These are phyloP conservation scores for Pseudisothecium myosuroides DNA, from an alignment of 225 moss, liverwort and hornwort genomes.

Conservation along the genomic window DNA sequence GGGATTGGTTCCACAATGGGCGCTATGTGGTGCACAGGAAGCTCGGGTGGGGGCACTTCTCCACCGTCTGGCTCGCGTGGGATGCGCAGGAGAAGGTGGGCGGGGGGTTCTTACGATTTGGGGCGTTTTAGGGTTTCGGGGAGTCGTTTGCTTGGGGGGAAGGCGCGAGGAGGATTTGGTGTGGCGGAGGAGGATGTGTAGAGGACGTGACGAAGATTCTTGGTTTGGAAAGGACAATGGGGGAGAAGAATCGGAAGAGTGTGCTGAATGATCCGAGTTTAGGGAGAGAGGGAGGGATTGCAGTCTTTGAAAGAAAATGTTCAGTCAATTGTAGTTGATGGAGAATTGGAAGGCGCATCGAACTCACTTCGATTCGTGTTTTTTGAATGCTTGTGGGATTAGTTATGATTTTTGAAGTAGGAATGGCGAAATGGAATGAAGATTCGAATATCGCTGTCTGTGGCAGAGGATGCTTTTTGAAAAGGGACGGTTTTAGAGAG, in stretches of 20 bases:
- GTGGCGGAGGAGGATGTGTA: not conserved
- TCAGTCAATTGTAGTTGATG: not conserved
- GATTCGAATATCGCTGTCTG: not conserved
- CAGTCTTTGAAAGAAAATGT: not conserved
- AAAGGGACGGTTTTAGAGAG: not conserved
- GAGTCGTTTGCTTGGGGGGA: not conserved
- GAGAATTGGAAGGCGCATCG: not conserved
- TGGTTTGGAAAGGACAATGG: not conserved
- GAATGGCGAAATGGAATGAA: not conserved
- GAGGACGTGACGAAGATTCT: not conserved
- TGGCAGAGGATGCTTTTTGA: not conserved
- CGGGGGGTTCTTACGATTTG: not conserved
- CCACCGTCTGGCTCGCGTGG: slow-evolving; percentile 61
- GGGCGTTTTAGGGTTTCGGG: slow-evolving; percentile 8
- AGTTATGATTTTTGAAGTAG: not conserved
- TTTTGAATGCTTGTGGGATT: not conserved
- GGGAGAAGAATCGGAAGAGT: not conserved
- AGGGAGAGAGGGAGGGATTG: not conserved
- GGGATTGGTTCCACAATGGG: slow-evolving; percentile 37
- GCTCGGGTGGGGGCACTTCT: slow-evolving; percentile 65
- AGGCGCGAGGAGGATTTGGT: not conserved
- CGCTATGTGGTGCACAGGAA: slow-evolving; percentile 56
- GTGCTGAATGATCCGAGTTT: not conserved
- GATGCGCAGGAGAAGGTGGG: slow-evolving; percentile 42
- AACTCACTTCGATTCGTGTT: not conserved